A percentile compares a stretch with the other conserved stretches of the same genome.
Evolutionary conservation across 345 rosid species (phyloP).

Genomic region (Ailanthus altissimus): DNA sequence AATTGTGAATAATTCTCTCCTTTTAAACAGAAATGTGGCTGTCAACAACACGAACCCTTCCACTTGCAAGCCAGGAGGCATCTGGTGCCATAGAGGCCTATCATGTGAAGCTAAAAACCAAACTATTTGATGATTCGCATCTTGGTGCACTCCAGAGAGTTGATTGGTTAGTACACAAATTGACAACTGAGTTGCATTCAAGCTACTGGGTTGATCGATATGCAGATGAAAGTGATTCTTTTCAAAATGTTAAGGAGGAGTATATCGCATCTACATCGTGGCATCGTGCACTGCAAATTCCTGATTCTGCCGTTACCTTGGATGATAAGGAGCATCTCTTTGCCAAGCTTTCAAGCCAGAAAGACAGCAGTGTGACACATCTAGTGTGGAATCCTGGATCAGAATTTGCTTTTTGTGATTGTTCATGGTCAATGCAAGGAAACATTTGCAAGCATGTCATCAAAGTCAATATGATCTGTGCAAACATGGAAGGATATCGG

Average conservation of each 20-base stretch:
- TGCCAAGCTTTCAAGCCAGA: conserved; percentile 76
- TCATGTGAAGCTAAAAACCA: conserved; percentile 85
- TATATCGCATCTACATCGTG: conserved; percentile 91
- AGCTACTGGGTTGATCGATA: conserved; percentile 90
- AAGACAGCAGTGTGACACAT: conserved; percentile 46
- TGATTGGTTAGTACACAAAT: conserved; percentile 96
- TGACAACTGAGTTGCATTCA: conserved; percentile 89
- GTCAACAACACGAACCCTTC: conserved; percentile 69
- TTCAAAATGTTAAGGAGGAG: conserved; percentile 85
- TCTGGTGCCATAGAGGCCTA: conserved; percentile 97
- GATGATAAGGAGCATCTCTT: conserved; percentile 46
- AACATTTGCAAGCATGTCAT: conserved; percentile 94
- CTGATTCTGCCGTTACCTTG: conserved; percentile 71
- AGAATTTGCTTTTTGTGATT: conserved; percentile 87
- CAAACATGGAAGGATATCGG: conserved; percentile 39
- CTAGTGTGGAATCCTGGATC: conserved; percentile 96
- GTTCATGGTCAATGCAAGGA: conserved; percentile 90
- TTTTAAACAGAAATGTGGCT: conserved; percentile 85
- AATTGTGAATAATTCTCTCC: not conserved
- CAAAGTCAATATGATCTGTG: conserved; percentile 74
- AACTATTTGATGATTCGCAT: conserved; percentile 88
- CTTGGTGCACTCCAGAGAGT: conserved; percentile 91
- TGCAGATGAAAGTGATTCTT: conserved; percentile 91
- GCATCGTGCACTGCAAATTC: conserved; percentile 85
- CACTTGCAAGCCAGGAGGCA: conserved; percentile 96